phyloP scores from a whole-genome alignment of 2,329 filamentous ascomycete species.

The Plectosphaerella cucumerina region DNA sequence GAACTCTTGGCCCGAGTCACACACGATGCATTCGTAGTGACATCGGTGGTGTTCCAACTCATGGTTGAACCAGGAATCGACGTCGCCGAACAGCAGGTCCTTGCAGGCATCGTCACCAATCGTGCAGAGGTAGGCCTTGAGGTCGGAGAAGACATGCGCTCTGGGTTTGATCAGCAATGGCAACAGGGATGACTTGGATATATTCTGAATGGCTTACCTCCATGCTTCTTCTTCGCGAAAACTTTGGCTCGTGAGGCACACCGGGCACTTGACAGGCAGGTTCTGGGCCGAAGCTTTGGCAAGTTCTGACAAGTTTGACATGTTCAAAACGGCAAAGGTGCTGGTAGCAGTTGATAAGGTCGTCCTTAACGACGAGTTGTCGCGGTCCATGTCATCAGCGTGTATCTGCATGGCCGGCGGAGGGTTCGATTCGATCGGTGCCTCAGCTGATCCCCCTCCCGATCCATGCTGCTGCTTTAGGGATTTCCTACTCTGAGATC shows the following conservation, averaged over 20 bases:
- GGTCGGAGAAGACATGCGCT: slow-evolving; percentile 25
- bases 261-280: slow-evolving; percentile 15
- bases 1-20: slow-evolving; percentile 7
- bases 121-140: slow-evolving; percentile 29
- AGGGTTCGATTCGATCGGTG: no score
- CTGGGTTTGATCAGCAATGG: slow-evolving; percentile 6
- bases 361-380: no score
- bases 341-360: no score
- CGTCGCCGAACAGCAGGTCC: slow-evolving; percentile 19
- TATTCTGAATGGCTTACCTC: slow-evolving; percentile 12
- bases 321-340: no score
- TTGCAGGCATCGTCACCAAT: slow-evolving; percentile 20
- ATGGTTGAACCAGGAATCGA: slow-evolving; percentile 25
- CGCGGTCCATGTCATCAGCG: no score
- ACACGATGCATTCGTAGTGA: slow-evolving; percentile 20
- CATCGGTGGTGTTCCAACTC: slow-evolving; percentile 24
- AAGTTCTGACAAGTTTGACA: slow-evolving; percentile 2
- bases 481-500: no score
- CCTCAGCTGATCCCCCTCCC: no score
- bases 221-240: slow-evolving; percentile 13
- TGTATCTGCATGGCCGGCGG: no score
- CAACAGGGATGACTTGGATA: no score
- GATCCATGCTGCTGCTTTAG: no score
- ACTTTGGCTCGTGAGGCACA: slow-evolving; percentile 13
- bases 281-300: not conserved